Percentiles rank a stretch among this genome's conserved stretches.
These are phyloP conservation scores for Favolaschia claudopus DNA, from an alignment of 768 basidiomycete genomes.

Conservation along the genomic window DNA sequence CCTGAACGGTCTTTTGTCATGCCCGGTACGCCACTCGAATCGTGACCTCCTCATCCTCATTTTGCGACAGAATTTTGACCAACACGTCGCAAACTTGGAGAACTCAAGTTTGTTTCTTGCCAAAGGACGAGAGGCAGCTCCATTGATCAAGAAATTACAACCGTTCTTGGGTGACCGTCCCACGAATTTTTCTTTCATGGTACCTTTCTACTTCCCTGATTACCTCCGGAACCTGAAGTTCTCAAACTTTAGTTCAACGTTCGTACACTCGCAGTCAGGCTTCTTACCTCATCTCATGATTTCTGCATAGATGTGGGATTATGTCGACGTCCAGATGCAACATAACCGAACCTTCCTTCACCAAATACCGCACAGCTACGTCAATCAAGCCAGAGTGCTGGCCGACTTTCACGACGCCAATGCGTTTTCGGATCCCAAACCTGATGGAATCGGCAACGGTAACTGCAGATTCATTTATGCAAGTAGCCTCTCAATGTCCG, in stretches of 20 bases:
- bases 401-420: slow-evolving; percentile 64
- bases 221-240: not conserved
- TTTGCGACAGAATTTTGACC: slow-evolving; percentile 39
- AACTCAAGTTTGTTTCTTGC: slow-evolving; percentile 43
- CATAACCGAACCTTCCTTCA: slow-evolving; percentile 57
- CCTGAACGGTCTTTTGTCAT: slow-evolving; percentile 54
- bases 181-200: slow-evolving; percentile 48
- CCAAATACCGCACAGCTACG: slow-evolving; percentile 43
- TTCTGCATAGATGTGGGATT: slow-evolving; percentile 54
- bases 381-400: slow-evolving; percentile 52
- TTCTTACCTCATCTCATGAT: not conserved
- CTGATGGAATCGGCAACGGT: slow-evolving; percentile 56
- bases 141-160: slow-evolving; percentile 45
- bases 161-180: slow-evolving; percentile 50
- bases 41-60: not conserved
- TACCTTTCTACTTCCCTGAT: slow-evolving; percentile 23
- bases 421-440: slow-evolving; percentile 48
- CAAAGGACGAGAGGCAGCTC: slow-evolving; percentile 40
- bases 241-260: slow-evolving; percentile 50
- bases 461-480: not conserved
- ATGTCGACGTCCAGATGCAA: slow-evolving; percentile 58
- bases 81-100: slow-evolving; percentile 48
- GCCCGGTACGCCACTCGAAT: slow-evolving; percentile 42
- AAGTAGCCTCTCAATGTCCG: not conserved
- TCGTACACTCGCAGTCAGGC: slow-evolving; percentile 23